Conservation (phyloP, 768 basidiomycete genomes). For the Calvatia gigantea region DNA sequence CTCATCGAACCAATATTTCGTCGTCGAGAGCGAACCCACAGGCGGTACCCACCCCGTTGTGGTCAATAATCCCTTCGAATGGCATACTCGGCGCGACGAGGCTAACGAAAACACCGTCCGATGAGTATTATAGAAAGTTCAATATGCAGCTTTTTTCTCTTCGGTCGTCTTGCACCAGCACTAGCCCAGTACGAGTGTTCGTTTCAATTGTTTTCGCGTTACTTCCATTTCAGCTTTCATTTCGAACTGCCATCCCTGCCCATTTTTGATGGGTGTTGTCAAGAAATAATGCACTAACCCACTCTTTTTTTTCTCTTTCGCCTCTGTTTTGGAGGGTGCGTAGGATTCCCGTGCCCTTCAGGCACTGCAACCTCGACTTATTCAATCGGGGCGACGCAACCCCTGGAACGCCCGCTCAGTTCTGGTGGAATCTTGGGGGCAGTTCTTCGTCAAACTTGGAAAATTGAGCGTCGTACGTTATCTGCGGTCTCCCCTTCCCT, state of each 20-base stretch:
- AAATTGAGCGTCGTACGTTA: constrained; percentile 9
- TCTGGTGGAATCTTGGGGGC: constrained; percentile 51
- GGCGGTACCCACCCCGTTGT: constrained; percentile 42
- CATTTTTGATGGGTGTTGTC: too few species aligned
- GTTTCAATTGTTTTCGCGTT: too few species aligned
- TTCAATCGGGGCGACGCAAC: constrained; percentile 39
- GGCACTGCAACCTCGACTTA: constrained; percentile 43
- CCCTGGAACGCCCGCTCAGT: constrained; percentile 40
- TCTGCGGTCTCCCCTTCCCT: not conserved
- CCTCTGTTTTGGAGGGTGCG: too few species aligned
- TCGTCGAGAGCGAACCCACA: constrained; percentile 29
- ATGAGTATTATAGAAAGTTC: too few species aligned
- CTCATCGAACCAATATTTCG: constrained; percentile 38
- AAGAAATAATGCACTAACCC: too few species aligned
- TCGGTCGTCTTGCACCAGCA: not conserved
- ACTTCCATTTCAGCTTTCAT: too few species aligned
- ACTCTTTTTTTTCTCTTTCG: too few species aligned
- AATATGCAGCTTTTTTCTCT: not conserved
- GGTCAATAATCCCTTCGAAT: constrained; percentile 31
- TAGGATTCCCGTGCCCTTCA: constrained; percentile 46
- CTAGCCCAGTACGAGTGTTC: too few species aligned
- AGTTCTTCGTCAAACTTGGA: constrained; percentile 54
- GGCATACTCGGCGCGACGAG: constrained; percentile 50
- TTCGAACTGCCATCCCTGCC: too few species aligned
- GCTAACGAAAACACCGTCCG: constrained; percentile 34